Evolutionary conservation across 2,329 filamentous ascomycete species (phyloP).

Genomic region (Botrytis fragariae): DNA sequence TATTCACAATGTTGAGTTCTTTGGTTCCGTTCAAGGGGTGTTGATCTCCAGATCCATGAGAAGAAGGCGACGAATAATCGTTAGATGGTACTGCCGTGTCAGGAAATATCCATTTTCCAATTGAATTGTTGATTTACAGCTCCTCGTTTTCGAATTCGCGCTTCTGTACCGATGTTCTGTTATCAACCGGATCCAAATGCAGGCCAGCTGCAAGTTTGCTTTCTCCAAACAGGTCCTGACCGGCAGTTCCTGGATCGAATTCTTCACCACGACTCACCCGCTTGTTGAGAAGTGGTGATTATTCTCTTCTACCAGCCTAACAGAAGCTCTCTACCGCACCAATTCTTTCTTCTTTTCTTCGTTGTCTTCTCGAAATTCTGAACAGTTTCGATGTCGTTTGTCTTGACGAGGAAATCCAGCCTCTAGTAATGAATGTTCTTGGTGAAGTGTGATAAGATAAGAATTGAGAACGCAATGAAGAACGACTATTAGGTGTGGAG

Average conservation of each 20-base stretch:
- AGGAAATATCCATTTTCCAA: conserved; percentile 16
- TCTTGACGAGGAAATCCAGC: conserved; percentile 19
- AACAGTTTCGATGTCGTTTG: neutral
- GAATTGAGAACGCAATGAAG: conserved; percentile 6
- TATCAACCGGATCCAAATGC: no score
- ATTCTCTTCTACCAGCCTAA: neutral
- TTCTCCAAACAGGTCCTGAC: neutral
- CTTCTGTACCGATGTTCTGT: neutral
- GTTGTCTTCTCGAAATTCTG: neutral
- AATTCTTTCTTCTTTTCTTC: conserved; percentile 2
- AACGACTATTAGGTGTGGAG: neutral
- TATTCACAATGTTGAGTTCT: neutral
- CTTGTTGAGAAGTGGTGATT: neutral
- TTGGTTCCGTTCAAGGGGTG: neutral
- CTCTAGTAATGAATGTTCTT: conserved; percentile 13
- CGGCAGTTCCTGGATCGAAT: conserved; percentile 9
- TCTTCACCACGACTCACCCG: conserved; percentile 6
- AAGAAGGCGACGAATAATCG: neutral
- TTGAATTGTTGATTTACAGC: neutral
- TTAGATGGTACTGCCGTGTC: conserved; percentile 7
- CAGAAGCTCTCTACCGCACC: neutral
- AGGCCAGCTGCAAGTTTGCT: neutral
- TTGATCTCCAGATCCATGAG: conserved; percentile 9
- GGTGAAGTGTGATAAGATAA: neutral
- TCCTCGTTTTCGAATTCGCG: neutral